Evolutionary conservation across 2,329 filamentous ascomycete genomes (phyloP), one percentile per base, ranked within the genome.

Genomic region (Xylariales sp.): DNA sequence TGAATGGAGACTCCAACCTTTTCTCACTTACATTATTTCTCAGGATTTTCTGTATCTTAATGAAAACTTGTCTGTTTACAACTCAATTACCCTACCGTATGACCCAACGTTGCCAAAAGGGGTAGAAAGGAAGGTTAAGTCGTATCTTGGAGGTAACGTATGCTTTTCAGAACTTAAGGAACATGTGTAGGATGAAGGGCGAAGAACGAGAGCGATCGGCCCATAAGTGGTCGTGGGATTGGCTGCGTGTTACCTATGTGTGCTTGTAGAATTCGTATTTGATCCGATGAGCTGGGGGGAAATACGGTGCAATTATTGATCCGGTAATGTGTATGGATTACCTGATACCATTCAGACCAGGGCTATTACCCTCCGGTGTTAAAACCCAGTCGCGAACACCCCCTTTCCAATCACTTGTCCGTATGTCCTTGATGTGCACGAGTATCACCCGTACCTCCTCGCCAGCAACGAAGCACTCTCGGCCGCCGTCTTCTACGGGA

Each of bases 321-420:
- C 23, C 23, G 12, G 23, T 16, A 28, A 14, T 16, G 18, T 46
- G 41, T 10, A 43, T 36, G 34, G 9, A 5, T 60, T 62, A 69
- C 52, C 62, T 63, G 18, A 53, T 55, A 14, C 68, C 68, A 32
- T 70, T 70, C n/a, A 66, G 55, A 36, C 50, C n/a, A 32, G 67
- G 0, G 0, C 46, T 43, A 23, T 43, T 56, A 9, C 34, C 56
- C 36, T 63, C 68, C 7, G 62, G 30, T 28, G 52, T 59, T 49
- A 88, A 75, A 1, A 85, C 85, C 82, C 84, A 98, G 78, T 98
- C 95, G 74, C 91, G 89, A 4, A 98, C 93, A 14, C 90, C 89
- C n/a, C 96, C 95, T 83, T 97, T 97, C 92, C 92, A 97, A 79
- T 97, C 96, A 72, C 92, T 94, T 75, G 97, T 97, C 75, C 94